Evolutionary conservation across 495 filamentous ascomycete genomes (phyloP), one percentile per base, ranked within the genome.

Genomic region (Trichoderma gamsii): DNA sequence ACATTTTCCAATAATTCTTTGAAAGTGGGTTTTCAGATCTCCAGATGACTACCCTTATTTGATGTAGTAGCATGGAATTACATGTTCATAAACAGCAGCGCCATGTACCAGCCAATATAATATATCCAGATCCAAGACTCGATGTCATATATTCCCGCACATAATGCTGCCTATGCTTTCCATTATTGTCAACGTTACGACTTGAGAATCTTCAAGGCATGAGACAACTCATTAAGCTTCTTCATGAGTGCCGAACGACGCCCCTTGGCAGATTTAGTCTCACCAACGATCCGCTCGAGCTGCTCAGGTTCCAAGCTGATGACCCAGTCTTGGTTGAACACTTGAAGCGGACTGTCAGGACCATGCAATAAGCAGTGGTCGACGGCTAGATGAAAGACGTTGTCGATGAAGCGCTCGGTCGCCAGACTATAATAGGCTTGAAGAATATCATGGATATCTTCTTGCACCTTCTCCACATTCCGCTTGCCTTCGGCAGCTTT

Each of bases 371-470:
- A 70, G 67, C 68, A 72, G 61, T 81, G 67, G 38, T 76, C 73
- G 8, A 79, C 68, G 0, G 69, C 78, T 32, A 75, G 76, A 9
- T 69, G 69, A 69, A 77, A 84, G 23, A 88, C 73, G 67, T 75
- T 79, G 66, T 89, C 87, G 12, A 87, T 77, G 64, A 89, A 87
- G 1, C 82, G 76, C 65, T 85, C 84, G 38, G 70, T 73, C 0
- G 85, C 80, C 0, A 89, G 84, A 61, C 84, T 82, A 76, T 90
- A 89, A 71, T 90, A 90, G 1, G 81, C 76, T 61, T 81, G 66
- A 2, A 89, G 74, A 23, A 84, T 82, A 67, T 89, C 85, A 64
- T 88, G 84, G 9, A 89, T 79, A 0, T 86, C 80, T 52, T 82
- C 76, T 12, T 80, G 71, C 3, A 78, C 75, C 18, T 84, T 76